A percentile compares a stretch with the other conserved stretches of the same genome.
Evolutionary conservation across 2,329 filamentous ascomycete species (phyloP).

Genomic region (Parastagonospora avenae): DNA sequence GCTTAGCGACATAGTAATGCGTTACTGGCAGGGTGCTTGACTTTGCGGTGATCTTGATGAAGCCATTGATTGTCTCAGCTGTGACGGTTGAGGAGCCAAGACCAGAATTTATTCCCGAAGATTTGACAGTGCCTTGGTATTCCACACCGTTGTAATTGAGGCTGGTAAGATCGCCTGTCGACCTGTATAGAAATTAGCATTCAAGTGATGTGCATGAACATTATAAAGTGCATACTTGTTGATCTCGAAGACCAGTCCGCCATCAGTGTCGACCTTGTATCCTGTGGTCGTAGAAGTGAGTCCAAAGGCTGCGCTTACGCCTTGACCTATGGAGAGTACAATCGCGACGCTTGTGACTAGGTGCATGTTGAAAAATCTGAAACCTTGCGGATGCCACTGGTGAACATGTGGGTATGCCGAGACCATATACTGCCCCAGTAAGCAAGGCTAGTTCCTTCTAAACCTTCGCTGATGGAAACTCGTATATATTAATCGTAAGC

Average conservation of each 20-base stretch:
- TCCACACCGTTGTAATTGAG: constrained; percentile 28
- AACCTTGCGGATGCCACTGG: neutral
- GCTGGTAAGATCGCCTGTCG: constrained; percentile 29
- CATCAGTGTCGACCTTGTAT: constrained; percentile 28
- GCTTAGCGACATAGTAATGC: constrained; percentile 30
- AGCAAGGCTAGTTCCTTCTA: neutral
- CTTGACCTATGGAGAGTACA: constrained; percentile 9
- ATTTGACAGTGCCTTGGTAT: constrained; percentile 26
- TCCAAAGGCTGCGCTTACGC: constrained; percentile 21
- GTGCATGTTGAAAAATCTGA: constrained; percentile 4
- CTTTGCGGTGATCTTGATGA: constrained; percentile 29
- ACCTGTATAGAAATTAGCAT: constrained; percentile 5
- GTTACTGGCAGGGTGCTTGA: constrained; percentile 21
- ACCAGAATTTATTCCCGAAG: constrained; percentile 27
- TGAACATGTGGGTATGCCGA: neutral
- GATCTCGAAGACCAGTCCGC: constrained; percentile 23
- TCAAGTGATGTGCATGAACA: neutral
- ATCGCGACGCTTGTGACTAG: neutral
- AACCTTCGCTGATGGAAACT: neutral
- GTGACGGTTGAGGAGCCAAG: constrained; percentile 24
- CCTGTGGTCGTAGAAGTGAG: constrained; percentile 21
- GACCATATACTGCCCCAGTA: neutral
- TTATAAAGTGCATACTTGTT: constrained; percentile 10
- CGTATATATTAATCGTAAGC: too few species aligned
- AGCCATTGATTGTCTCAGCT: constrained; percentile 29